Percentiles rank a stretch among this genome's conserved stretches.
Conservation (phyloP, 2,329 filamentous ascomycete species). For the Lachnellula cervina region DNA sequence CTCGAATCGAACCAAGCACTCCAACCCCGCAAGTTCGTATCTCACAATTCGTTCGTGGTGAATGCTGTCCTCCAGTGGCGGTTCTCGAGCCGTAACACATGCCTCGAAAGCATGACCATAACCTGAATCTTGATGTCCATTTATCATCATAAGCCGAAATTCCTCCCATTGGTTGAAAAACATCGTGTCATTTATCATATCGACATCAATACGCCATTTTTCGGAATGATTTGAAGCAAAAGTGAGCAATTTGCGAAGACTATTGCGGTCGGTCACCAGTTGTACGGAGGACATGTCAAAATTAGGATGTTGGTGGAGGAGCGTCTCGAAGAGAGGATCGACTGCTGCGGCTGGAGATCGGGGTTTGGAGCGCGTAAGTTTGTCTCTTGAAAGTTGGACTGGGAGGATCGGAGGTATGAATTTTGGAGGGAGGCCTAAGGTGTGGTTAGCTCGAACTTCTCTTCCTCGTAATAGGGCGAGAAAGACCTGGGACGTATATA, state of each 20-base stretch:
- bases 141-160: conserved; percentile 11
- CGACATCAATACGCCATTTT: conserved; percentile 10
- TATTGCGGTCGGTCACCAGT: conserved; percentile 8
- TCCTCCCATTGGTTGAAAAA: conserved; percentile 11
- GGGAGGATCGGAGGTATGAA: conserved; percentile 3
- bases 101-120: background rate
- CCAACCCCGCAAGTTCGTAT: no score
- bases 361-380: no score
- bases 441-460: conserved; percentile 4
- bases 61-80: no score
- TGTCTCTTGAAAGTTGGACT: no score
- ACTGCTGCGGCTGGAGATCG: conserved; percentile 2
- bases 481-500: conserved; percentile 10
- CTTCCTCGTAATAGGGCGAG: background rate
- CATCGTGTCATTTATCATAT: conserved; percentile 11
- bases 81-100: no score
- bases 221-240: conserved; percentile 3
- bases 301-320: conserved; percentile 5
- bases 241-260: conserved; percentile 5
- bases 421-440: conserved; percentile 4
- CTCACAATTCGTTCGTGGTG: no score
- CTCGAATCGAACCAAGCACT: no score
- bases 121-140: conserved; percentile 5
- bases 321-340: conserved; percentile 7
- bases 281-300: conserved; percentile 7